Percentiles rank a stretch among this genome's conserved stretches.
Evolutionary conservation across 306 rosid genomes (phyloP).

Genomic region (Gastrolobium bilobum): DNA sequence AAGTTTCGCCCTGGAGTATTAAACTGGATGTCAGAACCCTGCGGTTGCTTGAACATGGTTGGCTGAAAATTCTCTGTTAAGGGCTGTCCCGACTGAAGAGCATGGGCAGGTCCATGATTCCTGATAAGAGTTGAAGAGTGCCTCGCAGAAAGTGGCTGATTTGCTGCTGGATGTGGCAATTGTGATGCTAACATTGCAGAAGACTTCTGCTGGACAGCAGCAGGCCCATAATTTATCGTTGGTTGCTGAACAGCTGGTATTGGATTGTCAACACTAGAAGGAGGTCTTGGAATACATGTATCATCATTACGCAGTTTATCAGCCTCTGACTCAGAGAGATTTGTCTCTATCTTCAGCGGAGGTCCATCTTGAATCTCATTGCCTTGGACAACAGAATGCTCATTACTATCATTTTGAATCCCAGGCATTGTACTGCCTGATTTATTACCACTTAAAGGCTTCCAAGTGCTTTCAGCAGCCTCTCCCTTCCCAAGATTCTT

Average conservation of each 20-base stretch:
- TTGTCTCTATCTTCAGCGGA: slow-evolving; percentile 56
- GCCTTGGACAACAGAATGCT: slow-evolving; percentile 51
- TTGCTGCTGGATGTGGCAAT: slow-evolving; percentile 60
- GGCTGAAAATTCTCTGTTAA: slow-evolving; percentile 42
- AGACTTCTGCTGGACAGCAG: slow-evolving; percentile 56
- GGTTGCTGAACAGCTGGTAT: slow-evolving; percentile 53
- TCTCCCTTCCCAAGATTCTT: slow-evolving; percentile 60
- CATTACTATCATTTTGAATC: slow-evolving; percentile 55
- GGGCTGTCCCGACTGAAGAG: slow-evolving; percentile 41
- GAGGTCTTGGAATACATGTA: slow-evolving; percentile 48
- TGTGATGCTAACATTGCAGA: slow-evolving; percentile 55
- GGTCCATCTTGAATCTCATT: slow-evolving; percentile 61
- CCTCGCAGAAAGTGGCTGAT: slow-evolving; percentile 57
- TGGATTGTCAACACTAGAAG: slow-evolving; percentile 51
- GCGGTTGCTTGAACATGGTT: slow-evolving; percentile 45
- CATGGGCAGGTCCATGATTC: slow-evolving; percentile 64
- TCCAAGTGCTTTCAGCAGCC: slow-evolving; percentile 54
- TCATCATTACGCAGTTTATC: slow-evolving; percentile 59
- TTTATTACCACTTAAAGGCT: slow-evolving; percentile 48
- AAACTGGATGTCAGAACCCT: slow-evolving; percentile 46
- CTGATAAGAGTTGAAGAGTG: slow-evolving; percentile 55
- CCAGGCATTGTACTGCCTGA: slow-evolving; percentile 47
- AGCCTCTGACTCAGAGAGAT: slow-evolving; percentile 55
- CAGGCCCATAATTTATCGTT: slow-evolving; percentile 51
- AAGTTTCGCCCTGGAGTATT: slow-evolving; percentile 57